Evolutionary conservation across 768 basidiomycete genomes (phyloP).

Genomic region (Boletus sensibilis): DNA sequence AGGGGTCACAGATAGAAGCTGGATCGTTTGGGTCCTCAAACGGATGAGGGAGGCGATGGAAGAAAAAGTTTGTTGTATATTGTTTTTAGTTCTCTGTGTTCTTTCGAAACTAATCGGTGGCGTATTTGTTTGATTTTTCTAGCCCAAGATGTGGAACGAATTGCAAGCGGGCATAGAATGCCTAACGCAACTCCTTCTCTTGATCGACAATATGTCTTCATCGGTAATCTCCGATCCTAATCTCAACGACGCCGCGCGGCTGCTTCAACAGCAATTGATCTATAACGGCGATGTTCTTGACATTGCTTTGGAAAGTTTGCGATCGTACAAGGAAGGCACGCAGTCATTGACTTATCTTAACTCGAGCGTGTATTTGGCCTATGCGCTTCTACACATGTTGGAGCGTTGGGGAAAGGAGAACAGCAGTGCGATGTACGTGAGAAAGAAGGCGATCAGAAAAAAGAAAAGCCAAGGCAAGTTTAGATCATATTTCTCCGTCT

Average conservation of each 20-base stretch:
- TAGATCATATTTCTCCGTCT: constrained; percentile 21
- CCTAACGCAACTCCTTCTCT: constrained; percentile 85
- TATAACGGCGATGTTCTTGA: constrained; percentile 96
- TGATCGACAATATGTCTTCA: constrained; percentile 82
- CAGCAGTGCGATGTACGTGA: constrained; percentile 68
- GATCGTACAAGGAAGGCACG: constrained; percentile 76
- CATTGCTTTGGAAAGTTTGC: constrained; percentile 74
- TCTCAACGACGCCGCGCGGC: constrained; percentile 72
- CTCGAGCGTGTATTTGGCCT: constrained; percentile 79
- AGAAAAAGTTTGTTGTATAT: constrained; percentile 65
- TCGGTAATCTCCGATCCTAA: constrained; percentile 37
- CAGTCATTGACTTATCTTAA: constrained; percentile 82
- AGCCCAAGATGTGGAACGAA: constrained; percentile 95
- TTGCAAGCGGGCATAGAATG: constrained; percentile 93
- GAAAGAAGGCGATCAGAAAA: constrained; percentile 54
- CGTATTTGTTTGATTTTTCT: constrained; percentile 7
- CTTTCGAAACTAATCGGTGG: constrained; percentile 9
- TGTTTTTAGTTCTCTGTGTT: background rate
- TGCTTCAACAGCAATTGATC: constrained; percentile 86
- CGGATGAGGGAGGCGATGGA: constrained; percentile 89
- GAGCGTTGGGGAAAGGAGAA: constrained; percentile 82
- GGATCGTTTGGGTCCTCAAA: constrained; percentile 88
- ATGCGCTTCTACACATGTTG: constrained; percentile 83
- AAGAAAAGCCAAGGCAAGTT: constrained; percentile 51
- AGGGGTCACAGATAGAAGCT: constrained; percentile 81